phyloP scores from a whole-genome alignment of 306 rosid genomes.

The Quercus agrifolia region DNA sequence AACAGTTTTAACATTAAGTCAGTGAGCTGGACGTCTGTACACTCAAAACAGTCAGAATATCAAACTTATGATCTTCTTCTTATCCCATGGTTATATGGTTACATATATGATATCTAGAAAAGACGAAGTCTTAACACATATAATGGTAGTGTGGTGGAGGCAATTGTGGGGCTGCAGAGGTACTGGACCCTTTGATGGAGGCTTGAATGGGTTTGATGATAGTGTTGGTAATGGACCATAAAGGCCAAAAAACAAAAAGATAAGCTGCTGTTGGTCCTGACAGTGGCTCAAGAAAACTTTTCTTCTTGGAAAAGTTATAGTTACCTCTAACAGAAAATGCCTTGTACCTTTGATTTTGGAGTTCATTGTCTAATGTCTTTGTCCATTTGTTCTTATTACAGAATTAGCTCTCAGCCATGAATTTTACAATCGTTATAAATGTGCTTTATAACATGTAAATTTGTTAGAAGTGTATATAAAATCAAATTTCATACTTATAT shows the following conservation, averaged over 20 bases:
- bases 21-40: background rate
- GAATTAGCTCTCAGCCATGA: background rate
- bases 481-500: slow-evolving; percentile 15
- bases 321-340: background rate
- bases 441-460: background rate
- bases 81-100: background rate
- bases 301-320: background rate
- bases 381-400: background rate
- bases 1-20: background rate
- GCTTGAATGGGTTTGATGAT: background rate
- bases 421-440: background rate
- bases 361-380: background rate
- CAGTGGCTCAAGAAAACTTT: background rate
- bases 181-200: too few relatives aligned
- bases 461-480: background rate
- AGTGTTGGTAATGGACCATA: background rate
- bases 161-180: too few relatives aligned
- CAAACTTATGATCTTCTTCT: background rate
- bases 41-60: background rate
- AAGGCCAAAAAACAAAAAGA: background rate
- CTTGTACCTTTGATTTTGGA: background rate
- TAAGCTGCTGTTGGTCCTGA: background rate
- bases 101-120: background rate
- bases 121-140: background rate
- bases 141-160: background rate